Conservation (phyloP, 2,329 filamentous ascomycete genomes). For the Stagonosporopsis rhizophila region DNA sequence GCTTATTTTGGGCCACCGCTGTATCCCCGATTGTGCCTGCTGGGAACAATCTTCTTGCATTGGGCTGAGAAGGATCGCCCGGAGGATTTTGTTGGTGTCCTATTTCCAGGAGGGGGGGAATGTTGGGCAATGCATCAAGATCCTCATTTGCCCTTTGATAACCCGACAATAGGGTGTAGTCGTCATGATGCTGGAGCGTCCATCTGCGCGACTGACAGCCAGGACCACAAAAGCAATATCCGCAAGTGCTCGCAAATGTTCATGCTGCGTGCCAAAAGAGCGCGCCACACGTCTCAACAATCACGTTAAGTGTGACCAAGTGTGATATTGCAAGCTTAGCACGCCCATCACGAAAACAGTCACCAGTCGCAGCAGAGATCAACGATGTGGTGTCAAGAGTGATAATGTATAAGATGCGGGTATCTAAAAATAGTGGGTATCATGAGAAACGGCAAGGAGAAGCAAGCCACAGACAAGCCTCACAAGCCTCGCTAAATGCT, state of each 20-base stretch:
- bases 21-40: conserved; percentile 12
- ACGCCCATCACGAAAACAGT: conserved; percentile 4
- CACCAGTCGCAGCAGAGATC: conserved; percentile 4
- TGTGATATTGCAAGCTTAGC: conserved; percentile 19
- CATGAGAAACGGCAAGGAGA: conserved; percentile 37
- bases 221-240: conserved; percentile 3
- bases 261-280: conserved; percentile 10
- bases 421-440: conserved; percentile 41
- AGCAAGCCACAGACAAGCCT: conserved; percentile 36
- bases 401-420: conserved; percentile 21
- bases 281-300: conserved; percentile 34
- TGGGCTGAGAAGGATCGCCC: conserved; percentile 15
- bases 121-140: conserved; percentile 11
- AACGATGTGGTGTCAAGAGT: not conserved
- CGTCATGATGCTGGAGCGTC: conserved; percentile 1
- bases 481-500: conserved; percentile 32
- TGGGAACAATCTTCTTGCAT: conserved; percentile 1
- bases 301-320: conserved; percentile 25
- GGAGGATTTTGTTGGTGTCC: conserved; percentile 11
- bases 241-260: conserved; percentile 3
- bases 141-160: not conserved
- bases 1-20: conserved; percentile 33
- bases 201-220: not conserved
- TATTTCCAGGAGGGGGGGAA: not conserved
- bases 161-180: not conserved